Base-by-base conservation (phyloP, 2,329 filamentous ascomycete genomes). In the Fusarium sp. region DNA sequence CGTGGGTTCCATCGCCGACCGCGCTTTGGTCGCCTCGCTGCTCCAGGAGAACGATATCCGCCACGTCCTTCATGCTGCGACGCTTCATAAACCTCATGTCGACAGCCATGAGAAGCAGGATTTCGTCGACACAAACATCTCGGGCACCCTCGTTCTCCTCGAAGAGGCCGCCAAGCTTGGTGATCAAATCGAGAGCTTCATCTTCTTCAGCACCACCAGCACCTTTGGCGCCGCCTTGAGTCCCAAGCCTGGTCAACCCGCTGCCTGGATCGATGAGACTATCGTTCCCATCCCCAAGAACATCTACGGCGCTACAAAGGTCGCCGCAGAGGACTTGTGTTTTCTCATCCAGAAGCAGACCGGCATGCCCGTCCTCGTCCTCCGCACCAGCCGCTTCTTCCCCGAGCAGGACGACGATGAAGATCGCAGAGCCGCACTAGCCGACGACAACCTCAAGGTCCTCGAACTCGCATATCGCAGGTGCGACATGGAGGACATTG, bases 351-450 rank as follows among this genome's bases (percentile, higher is more conserved):
- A 84, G 43, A 69, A 71, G 12, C 78, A 84, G 57, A 78, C 77
- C 1, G 65, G 70, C 2, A 69, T 86, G 66, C 83, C 84, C 0
- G 75, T 82, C 1, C 40, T 86, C 0, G 77, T 86, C 7, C 77
- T 87, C 9, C 81, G 84, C n/a, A 82, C 81, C 3, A 82, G 80
- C 52, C 81, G 84, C 51, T 86, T 87, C 78, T 86, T 86, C 65
- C 83, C 83, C 0, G 84, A 86, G 69, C 76, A 77, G 16, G 84
- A 86, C 52, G 84, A 86, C 60, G 83, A 85, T 56, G 80, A 80
- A 6, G 78, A 79, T 28, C 75, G 83, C 1, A 77, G 82, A 27
- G 68, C 65, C 9, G 69, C 75, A 3, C 75, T 84, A 58, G 72
- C 60, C 3, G 82, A 80, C 31, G 82, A 80, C n/a, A 86, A 85